A percentile compares a stretch with the other conserved stretches of the same genome.
Conservation (phyloP, 2,329 filamentous ascomycete genomes). For the Nothophaeocryptopus gaeumannii region DNA sequence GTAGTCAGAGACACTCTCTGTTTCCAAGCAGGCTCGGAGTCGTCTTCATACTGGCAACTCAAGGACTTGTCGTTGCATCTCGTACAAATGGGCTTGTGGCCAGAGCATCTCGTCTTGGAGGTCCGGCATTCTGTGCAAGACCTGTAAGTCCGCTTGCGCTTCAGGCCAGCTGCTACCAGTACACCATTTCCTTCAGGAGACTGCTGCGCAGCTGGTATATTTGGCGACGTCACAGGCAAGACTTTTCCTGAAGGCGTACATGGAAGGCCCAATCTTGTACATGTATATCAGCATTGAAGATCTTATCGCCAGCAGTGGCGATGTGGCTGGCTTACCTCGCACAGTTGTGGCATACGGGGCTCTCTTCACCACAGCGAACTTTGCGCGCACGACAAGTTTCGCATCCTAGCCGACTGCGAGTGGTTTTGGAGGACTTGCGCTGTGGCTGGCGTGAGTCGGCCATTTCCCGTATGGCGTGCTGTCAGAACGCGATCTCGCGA, state of each 20-base stretch:
- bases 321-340: too few relatives aligned
- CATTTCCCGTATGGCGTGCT: too few relatives aligned
- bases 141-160: conserved; percentile 25
- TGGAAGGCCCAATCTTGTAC: conserved; percentile 14
- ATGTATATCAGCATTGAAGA: too few relatives aligned
- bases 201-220: neutral
- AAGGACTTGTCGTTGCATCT: conserved; percentile 23
- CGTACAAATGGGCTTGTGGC: conserved; percentile 23
- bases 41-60: conserved; percentile 23
- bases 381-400: conserved; percentile 26
- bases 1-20: conserved; percentile 18
- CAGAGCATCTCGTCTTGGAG: conserved; percentile 26
- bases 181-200: neutral
- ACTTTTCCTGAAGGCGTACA: conserved; percentile 18
- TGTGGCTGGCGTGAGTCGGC: too few relatives aligned
- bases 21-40: conserved; percentile 26
- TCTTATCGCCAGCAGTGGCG: too few relatives aligned
- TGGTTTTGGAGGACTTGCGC: neutral
- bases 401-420: conserved; percentile 20
- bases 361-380: conserved; percentile 21
- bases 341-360: too few relatives aligned
- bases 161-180: conserved; percentile 13
- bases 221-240: neutral
- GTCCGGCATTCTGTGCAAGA: conserved; percentile 23
- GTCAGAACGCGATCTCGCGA: too few relatives aligned